Percentiles rank a stretch among this genome's conserved stretches.
Evolutionary conservation across 2,329 filamentous ascomycete species (phyloP).

Genomic region (Epichloe gansuensis): DNA sequence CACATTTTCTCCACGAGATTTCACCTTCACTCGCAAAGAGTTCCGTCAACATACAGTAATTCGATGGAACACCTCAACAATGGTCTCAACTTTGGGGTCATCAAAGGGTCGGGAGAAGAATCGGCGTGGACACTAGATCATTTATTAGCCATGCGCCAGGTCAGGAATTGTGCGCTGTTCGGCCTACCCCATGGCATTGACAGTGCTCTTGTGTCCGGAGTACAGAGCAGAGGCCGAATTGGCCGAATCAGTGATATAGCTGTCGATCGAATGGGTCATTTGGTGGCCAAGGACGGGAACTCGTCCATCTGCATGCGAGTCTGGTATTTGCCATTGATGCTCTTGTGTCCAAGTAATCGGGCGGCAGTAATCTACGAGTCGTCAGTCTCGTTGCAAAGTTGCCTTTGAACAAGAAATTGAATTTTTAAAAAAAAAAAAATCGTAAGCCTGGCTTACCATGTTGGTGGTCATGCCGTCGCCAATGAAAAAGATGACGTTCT

Average conservation of each 20-base stretch:
- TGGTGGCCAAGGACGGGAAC: constrained; percentile 81
- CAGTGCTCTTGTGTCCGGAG: constrained; percentile 71
- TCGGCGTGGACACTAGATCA: constrained; percentile 54
- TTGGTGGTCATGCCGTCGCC: constrained; percentile 65
- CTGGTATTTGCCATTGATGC: constrained; percentile 75
- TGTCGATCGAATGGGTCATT: constrained; percentile 79
- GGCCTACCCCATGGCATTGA: constrained; percentile 60
- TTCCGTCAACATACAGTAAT: constrained; percentile 40
- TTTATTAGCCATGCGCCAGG: neutral
- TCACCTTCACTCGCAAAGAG: neutral
- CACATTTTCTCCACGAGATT: neutral
- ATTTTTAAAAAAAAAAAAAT: neutral
- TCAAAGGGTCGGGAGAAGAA: constrained; percentile 63
- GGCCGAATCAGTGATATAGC: constrained; percentile 76
- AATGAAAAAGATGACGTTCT: constrained; percentile 79
- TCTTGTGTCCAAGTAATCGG: constrained; percentile 69
- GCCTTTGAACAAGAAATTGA: too few relatives aligned
- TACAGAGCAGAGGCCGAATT: constrained; percentile 76
- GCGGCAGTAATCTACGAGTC: constrained; percentile 54
- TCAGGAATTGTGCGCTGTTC: neutral
- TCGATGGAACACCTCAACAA: constrained; percentile 65
- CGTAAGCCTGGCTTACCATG: constrained; percentile 34
- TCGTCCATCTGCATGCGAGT: constrained; percentile 64
- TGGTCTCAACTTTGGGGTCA: constrained; percentile 77
- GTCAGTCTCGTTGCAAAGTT: neutral